These are phyloP conservation scores for Rhodotorula sphaerocarpa DNA, from an alignment of 768 basidiomycete species.

Conservation along the genomic window DNA sequence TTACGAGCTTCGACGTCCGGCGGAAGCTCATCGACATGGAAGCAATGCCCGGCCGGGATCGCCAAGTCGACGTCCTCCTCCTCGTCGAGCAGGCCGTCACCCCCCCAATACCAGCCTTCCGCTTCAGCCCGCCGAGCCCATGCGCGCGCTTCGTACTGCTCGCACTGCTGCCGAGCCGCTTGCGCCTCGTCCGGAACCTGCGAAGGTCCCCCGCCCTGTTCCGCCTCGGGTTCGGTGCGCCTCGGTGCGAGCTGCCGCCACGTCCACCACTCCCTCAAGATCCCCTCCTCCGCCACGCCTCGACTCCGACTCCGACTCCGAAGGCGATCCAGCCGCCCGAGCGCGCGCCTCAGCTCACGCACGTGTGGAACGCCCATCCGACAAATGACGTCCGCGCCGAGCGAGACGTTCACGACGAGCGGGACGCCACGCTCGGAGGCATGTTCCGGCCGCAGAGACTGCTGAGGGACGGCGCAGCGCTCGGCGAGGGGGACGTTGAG, in stretches of 20 bases:
- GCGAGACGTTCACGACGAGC: conserved; percentile 27
- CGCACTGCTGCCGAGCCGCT: neutral
- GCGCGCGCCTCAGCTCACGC: conserved; percentile 13
- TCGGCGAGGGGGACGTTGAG: conserved; percentile 17
- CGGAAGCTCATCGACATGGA: conserved; percentile 19
- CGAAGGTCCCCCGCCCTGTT: neutral
- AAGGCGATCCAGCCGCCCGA: conserved; percentile 21
- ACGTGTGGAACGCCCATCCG: conserved; percentile 29
- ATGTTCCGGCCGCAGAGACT: neutral
- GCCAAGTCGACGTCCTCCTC: conserved; percentile 2
- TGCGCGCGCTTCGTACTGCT: conserved; percentile 13
- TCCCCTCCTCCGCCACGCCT: neutral
- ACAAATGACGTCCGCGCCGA: conserved; percentile 18
- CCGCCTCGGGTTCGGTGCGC: neutral
- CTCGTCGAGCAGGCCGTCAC: neutral
- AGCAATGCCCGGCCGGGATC: conserved; percentile 18
- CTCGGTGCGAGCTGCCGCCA: conserved; percentile 1
- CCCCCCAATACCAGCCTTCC: conserved; percentile 2
- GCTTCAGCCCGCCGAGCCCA: conserved; percentile 6
- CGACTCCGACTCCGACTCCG: neutral
- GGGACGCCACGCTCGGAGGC: conserved; percentile 1
- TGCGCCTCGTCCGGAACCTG: too few species aligned
- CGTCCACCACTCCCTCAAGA: conserved; percentile 9
- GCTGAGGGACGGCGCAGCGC: neutral
- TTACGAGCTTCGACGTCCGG: neutral